phyloP scores from a whole-genome alignment of 2,329 filamentous ascomycete species.

The Mariannaea elegans region DNA sequence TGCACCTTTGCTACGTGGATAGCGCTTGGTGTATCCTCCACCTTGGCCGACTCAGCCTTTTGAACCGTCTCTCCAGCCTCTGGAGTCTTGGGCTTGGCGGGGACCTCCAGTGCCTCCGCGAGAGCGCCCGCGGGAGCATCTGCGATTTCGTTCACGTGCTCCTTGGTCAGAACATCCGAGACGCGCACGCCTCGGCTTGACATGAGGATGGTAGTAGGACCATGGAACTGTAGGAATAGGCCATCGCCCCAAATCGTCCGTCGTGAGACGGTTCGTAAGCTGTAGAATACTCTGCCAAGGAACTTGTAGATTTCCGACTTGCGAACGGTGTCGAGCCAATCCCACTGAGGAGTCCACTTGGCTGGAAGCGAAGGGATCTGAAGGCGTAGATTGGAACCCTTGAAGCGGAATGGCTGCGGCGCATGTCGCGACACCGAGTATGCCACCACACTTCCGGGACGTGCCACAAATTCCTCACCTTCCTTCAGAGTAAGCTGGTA shows the following conservation, averaged over 20 bases:
- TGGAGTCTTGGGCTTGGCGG: constrained; percentile 45
- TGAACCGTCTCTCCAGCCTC: constrained; percentile 22
- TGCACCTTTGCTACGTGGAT: constrained; percentile 66
- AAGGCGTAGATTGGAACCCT: constrained; percentile 76
- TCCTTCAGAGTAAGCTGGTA: constrained; percentile 84
- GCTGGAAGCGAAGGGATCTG: constrained; percentile 75
- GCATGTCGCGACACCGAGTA: constrained; percentile 80
- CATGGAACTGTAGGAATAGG: constrained; percentile 89
- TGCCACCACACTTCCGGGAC: constrained; percentile 90
- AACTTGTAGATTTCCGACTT: constrained; percentile 78
- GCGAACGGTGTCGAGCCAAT: constrained; percentile 78
- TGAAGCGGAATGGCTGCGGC: constrained; percentile 88
- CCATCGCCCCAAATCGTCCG: constrained; percentile 93
- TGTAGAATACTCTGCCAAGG: constrained; percentile 71
- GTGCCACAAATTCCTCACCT: constrained; percentile 89
- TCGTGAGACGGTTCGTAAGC: constrained; percentile 77
- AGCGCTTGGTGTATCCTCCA: constrained; percentile 43
- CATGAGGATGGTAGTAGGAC: constrained; percentile 85
- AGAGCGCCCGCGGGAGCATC: constrained; percentile 79
- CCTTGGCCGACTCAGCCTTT: constrained; percentile 13
- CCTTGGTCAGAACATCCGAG: constrained; percentile 78
- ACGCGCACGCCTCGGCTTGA: constrained; percentile 86
- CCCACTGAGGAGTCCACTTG: constrained; percentile 71
- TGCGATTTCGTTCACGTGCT: constrained; percentile 91
- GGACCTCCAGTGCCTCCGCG: constrained; percentile 63